Percentiles rank a stretch among this genome's conserved stretches.
phyloP scores from a whole-genome alignment of 2,329 filamentous ascomycete genomes.

The Fusarium anthophilum region DNA sequence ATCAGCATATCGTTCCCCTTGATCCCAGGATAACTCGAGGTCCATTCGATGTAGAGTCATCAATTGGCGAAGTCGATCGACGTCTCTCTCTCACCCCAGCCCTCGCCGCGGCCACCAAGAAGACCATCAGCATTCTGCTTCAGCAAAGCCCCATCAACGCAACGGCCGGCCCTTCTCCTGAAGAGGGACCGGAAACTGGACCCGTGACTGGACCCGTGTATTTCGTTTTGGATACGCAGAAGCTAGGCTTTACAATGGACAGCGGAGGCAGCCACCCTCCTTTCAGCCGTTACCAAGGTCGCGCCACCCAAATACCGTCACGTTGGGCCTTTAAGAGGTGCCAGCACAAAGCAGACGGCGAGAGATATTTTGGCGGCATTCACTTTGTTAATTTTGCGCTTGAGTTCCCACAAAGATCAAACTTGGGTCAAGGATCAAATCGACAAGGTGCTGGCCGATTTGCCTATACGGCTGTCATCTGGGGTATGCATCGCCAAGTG shows the following conservation, averaged over 20 bases:
- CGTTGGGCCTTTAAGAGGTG: constrained; percentile 33
- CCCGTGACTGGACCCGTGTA: constrained; percentile 27
- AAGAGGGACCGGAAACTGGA: background rate
- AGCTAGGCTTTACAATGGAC: background rate
- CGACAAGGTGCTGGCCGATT: background rate
- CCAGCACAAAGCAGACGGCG: background rate
- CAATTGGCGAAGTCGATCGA: background rate
- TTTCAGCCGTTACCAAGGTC: constrained; percentile 23
- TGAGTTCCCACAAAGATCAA: background rate
- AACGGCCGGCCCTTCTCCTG: background rate
- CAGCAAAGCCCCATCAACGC: constrained; percentile 29
- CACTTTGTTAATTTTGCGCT: constrained; percentile 30
- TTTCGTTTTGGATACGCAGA: constrained; percentile 7
- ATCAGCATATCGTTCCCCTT: constrained; percentile 23
- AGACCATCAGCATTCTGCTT: constrained; percentile 25
- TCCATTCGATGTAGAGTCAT: background rate
- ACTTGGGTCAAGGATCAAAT: background rate
- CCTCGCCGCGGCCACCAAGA: constrained; percentile 9
- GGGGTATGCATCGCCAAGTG: constrained; percentile 28
- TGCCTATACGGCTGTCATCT: constrained; percentile 23
- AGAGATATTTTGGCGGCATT: constrained; percentile 32
- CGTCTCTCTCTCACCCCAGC: background rate
- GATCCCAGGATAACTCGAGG: constrained; percentile 13
- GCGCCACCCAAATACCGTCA: constrained; percentile 20
- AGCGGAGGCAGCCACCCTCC: constrained; percentile 26